Evolutionary conservation across 1,139 yeast genomes (phyloP).

Genomic region (Candida pseudoviswanathii): DNA sequence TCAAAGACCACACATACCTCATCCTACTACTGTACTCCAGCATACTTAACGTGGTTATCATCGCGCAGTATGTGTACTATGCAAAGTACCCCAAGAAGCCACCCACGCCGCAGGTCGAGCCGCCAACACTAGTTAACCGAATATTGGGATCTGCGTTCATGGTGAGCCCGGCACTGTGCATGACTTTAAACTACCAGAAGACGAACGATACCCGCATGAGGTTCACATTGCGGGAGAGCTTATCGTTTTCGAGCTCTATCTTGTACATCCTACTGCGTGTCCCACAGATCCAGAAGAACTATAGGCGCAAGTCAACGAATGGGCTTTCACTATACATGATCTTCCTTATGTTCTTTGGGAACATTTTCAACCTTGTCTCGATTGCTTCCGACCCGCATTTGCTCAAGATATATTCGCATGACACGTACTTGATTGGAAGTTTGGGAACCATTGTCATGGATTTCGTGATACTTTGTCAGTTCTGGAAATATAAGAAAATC

Average conservation of each 20-base stretch:
- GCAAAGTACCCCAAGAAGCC: conserved; percentile 2
- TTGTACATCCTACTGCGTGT: conserved; percentile 55
- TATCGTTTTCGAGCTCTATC: neutral
- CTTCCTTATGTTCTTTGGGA: conserved; percentile 41
- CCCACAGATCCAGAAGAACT: conserved; percentile 66
- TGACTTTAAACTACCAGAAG: neutral
- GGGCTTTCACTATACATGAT: conserved; percentile 42
- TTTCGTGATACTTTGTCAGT: conserved; percentile 34
- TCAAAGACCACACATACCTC: conserved; percentile 56
- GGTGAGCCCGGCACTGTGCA: neutral
- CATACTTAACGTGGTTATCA: conserved; percentile 68
- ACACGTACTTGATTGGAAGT: conserved; percentile 37
- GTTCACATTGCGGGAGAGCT: neutral
- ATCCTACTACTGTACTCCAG: conserved; percentile 54
- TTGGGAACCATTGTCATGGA: conserved; percentile 42
- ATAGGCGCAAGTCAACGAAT: conserved; percentile 29
- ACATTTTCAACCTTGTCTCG: conserved; percentile 37
- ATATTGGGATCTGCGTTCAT: conserved; percentile 7
- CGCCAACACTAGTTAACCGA: conserved; percentile 4
- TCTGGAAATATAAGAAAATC: conserved; percentile 24
- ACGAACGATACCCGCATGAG: neutral
- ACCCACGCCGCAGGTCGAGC: conserved; percentile 2
- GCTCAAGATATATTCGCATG: conserved; percentile 1
- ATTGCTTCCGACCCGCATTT: conserved; percentile 29
- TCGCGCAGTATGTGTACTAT: conserved; percentile 52